phyloP scores from a whole-genome alignment of 176 grass and related monocot genomes.

The Raddia guianensis region DNA sequence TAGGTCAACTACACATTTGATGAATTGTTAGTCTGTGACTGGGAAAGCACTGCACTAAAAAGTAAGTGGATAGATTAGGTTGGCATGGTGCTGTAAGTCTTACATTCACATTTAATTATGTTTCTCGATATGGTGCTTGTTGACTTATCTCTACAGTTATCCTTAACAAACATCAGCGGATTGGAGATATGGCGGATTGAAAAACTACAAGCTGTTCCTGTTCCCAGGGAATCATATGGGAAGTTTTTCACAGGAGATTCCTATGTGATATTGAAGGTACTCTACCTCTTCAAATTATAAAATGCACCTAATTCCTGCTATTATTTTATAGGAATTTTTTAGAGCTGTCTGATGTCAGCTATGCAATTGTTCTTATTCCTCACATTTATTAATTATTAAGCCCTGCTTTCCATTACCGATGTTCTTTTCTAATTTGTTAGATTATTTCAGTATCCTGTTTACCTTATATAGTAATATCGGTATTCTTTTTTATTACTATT shows the following conservation, averaged over 20 bases:
- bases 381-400: constrained; percentile 17
- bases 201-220: constrained; percentile 75
- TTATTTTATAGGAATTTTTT: constrained; percentile 19
- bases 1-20: constrained; percentile 13
- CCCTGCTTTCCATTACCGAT: constrained; percentile 8
- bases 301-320: constrained; percentile 6
- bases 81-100: constrained; percentile 27
- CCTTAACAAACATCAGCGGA: constrained; percentile 77
- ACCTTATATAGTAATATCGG: constrained; percentile 17
- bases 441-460: constrained; percentile 24
- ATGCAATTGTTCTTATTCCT: constrained; percentile 10
- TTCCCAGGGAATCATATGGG: constrained; percentile 76
- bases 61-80: constrained; percentile 9
- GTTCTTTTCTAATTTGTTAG: neutral
- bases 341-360: constrained; percentile 24
- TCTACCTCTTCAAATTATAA: constrained; percentile 29
- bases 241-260: constrained; percentile 92
- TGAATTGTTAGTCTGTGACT: neutral
- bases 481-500: constrained; percentile 25
- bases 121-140: constrained; percentile 21
- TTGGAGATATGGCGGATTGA: constrained; percentile 99
- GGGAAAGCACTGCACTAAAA: constrained; percentile 18
- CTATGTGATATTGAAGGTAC: constrained; percentile 94
- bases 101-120: neutral
- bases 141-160: constrained; percentile 28